Percentiles rank a stretch among this genome's conserved stretches.
These are phyloP conservation scores for Glycine soja DNA, from an alignment of 306 rosid genomes.

Conservation along the genomic window DNA sequence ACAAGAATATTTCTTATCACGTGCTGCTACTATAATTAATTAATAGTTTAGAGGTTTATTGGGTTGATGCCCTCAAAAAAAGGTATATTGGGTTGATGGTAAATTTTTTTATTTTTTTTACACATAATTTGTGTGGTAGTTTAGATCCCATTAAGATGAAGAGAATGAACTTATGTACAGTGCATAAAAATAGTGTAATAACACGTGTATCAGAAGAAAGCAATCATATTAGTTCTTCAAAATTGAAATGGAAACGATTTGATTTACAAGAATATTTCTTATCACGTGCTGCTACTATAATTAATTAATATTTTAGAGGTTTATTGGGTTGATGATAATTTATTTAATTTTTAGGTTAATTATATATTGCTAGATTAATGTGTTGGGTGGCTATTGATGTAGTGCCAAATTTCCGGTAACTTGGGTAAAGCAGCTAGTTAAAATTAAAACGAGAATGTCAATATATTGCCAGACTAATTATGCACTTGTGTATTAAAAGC, in stretches of 20 bases:
- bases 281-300: not conserved
- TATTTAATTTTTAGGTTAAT: not conserved
- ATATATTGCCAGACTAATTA: too few relatives aligned
- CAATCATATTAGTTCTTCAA: not conserved
- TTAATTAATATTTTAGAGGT: not conserved
- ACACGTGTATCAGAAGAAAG: not conserved
- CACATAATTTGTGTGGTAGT: conserved; percentile 17
- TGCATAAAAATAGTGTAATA: not conserved
- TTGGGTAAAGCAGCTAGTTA: not conserved
- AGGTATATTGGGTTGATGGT: conserved; percentile 6
- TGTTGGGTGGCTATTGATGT: not conserved
- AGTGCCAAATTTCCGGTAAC: not conserved
- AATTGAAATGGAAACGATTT: not conserved
- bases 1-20: not conserved
- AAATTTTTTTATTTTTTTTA: not conserved
- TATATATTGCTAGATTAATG: not conserved
- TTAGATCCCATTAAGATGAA: conserved; percentile 15
- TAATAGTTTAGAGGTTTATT: not conserved
- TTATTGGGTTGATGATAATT: not conserved
- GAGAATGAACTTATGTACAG: not conserved
- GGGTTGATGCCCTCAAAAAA: too few relatives aligned
- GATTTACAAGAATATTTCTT: not conserved
- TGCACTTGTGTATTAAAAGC: too few relatives aligned
- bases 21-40: not conserved
- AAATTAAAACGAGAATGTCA: not conserved